A percentile compares a stretch with the other conserved stretches of the same genome.
Evolutionary conservation across 345 rosid genomes (phyloP).

Genomic region (Capsella bursapastoris): DNA sequence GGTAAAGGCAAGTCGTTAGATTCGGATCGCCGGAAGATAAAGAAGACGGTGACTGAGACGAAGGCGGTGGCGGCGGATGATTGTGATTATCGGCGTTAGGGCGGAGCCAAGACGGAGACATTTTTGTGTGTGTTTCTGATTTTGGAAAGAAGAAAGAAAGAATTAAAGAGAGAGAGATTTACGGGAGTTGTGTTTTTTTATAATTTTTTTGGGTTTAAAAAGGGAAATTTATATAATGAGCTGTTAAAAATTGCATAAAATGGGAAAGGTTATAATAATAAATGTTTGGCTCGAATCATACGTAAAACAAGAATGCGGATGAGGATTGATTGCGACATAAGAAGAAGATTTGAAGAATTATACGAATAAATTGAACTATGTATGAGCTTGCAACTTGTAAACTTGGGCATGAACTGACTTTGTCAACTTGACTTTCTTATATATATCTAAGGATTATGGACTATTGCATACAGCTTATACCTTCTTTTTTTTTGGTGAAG

Average conservation of each 20-base stretch:
- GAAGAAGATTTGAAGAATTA: background rate
- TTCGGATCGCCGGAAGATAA: conserved; percentile 62
- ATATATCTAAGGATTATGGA: background rate
- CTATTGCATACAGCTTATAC: background rate
- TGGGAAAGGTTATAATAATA: background rate
- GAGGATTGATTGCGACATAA: conserved; percentile 19
- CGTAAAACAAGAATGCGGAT: conserved; percentile 21
- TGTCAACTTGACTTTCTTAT: conserved; percentile 41
- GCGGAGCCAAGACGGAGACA: conserved; percentile 59
- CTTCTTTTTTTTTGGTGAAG: too few relatives aligned
- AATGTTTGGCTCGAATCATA: conserved; percentile 38
- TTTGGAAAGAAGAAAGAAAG: background rate
- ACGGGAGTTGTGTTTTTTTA: conserved; percentile 35
- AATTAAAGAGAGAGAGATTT: conserved; percentile 1
- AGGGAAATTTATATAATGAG: background rate
- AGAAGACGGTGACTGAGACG: conserved; percentile 48
- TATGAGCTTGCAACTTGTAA: conserved; percentile 31
- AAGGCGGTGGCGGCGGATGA: conserved; percentile 19
- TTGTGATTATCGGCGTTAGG: conserved; percentile 36
- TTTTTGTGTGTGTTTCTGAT: conserved; percentile 13
- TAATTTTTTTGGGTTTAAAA: background rate
- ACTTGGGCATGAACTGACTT: conserved; percentile 34
- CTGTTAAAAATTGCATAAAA: background rate
- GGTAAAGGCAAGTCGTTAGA: conserved; percentile 74
- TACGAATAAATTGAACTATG: background rate